Percentiles rank a stretch among this genome's conserved stretches.
These are phyloP conservation scores for Melaleuca quinquenervia DNA, from an alignment of 345 rosid species.

Conservation along the genomic window DNA sequence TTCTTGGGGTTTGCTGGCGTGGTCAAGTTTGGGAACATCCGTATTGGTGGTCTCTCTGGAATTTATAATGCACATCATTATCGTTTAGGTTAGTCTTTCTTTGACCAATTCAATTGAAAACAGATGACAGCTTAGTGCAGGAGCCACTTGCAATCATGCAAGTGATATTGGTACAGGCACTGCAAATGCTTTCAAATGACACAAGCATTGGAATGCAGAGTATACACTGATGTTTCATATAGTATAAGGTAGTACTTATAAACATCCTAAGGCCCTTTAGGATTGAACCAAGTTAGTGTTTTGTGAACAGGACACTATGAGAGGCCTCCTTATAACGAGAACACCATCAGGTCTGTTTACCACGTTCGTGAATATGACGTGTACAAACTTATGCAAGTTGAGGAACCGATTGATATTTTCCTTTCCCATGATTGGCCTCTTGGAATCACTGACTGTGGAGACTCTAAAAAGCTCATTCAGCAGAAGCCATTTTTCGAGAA, in stretches of 20 bases:
- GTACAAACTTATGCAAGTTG: constrained; percentile 68
- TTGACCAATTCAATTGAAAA: not conserved
- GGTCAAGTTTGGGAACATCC: constrained; percentile 70
- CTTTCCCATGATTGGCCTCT: constrained; percentile 97
- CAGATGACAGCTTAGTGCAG: not conserved
- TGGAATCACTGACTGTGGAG: constrained; percentile 78
- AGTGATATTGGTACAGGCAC: not conserved
- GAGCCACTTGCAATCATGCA: not conserved
- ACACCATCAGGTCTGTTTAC: constrained; percentile 61
- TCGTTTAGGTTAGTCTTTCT: constrained; percentile 34
- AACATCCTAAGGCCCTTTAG: not conserved
- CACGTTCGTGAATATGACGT: constrained; percentile 95
- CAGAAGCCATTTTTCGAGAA: constrained; percentile 43
- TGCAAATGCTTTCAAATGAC: not conserved
- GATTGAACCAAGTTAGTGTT: not conserved
- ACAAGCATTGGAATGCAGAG: not conserved
- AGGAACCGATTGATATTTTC: constrained; percentile 77
- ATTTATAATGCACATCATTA: constrained; percentile 59
- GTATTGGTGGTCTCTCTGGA: constrained; percentile 91
- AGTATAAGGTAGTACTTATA: not conserved
- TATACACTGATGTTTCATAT: not conserved
- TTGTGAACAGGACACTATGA: constrained; percentile 66
- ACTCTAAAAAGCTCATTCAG: constrained; percentile 49
- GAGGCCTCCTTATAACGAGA: constrained; percentile 69
- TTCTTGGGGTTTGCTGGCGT: constrained; percentile 83